Percentiles rank a stretch among this genome's conserved stretches.
Evolutionary conservation across 305 asterid genomes (phyloP).

Genomic region (Solanum hybrid): DNA sequence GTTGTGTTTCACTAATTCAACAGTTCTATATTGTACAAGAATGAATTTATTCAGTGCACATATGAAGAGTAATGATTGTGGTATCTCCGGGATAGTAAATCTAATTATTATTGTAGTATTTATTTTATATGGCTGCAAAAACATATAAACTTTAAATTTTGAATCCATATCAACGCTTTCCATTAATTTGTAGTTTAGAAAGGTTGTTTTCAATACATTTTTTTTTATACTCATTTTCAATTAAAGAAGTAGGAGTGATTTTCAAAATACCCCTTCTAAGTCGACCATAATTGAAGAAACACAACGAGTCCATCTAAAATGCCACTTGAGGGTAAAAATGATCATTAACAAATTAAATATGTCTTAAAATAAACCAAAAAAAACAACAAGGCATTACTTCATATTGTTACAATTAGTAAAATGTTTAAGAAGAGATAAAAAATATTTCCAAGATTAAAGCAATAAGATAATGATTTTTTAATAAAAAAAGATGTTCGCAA

Average conservation of each 20-base stretch:
- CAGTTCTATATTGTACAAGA: background rate
- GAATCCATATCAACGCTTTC: background rate
- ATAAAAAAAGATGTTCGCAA: background rate
- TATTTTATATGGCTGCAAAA: background rate
- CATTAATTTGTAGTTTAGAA: background rate
- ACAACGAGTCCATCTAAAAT: background rate
- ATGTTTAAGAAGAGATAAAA: background rate
- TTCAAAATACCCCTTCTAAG: background rate
- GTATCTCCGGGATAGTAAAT: background rate
- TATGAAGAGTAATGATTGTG: background rate
- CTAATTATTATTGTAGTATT: background rate
- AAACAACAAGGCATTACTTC: background rate
- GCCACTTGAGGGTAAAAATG: background rate
- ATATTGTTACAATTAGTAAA: background rate
- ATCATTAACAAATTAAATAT: background rate
- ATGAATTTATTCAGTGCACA: background rate
- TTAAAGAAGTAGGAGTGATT: background rate
- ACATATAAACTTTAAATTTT: background rate
- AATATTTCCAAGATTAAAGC: background rate
- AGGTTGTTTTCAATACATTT: background rate
- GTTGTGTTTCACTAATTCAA: background rate
- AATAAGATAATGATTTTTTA: background rate
- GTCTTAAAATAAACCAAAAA: background rate
- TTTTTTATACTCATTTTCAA: background rate
- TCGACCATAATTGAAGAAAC: background rate